Evolutionary conservation across 352 stramenopile species (phyloP), one percentile per base, ranked within the genome.

Genomic region (Globisporangium cylindrosporum): DNA sequence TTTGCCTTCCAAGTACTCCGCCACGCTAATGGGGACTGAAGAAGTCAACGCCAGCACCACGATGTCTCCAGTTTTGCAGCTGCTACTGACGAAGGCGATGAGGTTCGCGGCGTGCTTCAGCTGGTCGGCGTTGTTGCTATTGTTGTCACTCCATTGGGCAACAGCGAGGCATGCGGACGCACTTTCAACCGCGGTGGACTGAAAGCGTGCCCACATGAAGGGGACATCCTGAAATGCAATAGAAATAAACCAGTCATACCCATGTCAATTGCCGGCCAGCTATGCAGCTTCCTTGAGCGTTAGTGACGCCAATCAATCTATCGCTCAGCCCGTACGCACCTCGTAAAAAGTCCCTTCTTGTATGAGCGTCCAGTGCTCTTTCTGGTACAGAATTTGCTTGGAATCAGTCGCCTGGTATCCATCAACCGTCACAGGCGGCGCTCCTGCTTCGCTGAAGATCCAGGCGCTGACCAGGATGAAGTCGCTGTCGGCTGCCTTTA

Each of bases 161-260:
- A 80, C 55, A 51, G 72, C 71, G 15, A 78, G 36, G 15, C 76
- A 83, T 10, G 73, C 38, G 14, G 61, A 68, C 22, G 29, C 9
- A 18, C 59, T 53, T 25, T 38, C 18, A 41, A 29, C 24, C 4
- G 46, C 15, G 51, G 10, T 24, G 66, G 66, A 22, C 29, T 75
- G 51, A 36, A 83, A 81, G 22, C 74, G 72, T 4, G 72, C 74
- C 74, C 74, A 83, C 34, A 56, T 69, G 41, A 73, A 70, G 2
- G 59, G 59, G 0, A 78, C 41, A 10, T 55, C 54, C 61, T 67
- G 56, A 20, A n/a, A 43, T 25, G 43, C n/a, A 34, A 22, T 12
- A 56, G 4, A n/a, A 18, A 25, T 34, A 46, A 0, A 34, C 1
- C 6, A 53, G 32, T 1, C 25, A 34, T 14, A 64, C 1, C 14